These are phyloP conservation scores for Balakata baccata DNA, from an alignment of 345 rosid species.

Conservation along the genomic window DNA sequence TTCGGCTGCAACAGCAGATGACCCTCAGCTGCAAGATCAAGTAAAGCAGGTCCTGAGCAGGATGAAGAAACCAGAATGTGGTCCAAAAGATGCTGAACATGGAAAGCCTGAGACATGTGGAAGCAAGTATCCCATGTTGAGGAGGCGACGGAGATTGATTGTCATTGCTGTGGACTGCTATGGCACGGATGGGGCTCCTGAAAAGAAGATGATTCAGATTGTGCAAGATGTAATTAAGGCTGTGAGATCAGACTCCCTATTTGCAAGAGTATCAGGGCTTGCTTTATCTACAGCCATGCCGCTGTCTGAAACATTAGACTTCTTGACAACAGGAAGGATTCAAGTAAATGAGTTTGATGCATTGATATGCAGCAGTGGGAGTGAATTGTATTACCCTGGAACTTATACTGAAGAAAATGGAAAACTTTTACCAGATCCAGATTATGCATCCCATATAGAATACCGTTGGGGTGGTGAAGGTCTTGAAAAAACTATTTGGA, in stretches of 20 bases:
- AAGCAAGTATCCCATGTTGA: conserved; percentile 72
- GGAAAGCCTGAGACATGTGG: conserved; percentile 46
- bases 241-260: conserved; percentile 52
- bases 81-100: conserved; percentile 40
- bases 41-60: conserved; percentile 70
- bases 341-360: conserved; percentile 78
- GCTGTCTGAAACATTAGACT: conserved; percentile 49
- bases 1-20: conserved; percentile 35
- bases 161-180: conserved; percentile 83
- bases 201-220: conserved; percentile 51
- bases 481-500: conserved; percentile 83
- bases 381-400: conserved; percentile 88
- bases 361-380: conserved; percentile 85
- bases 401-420: conserved; percentile 55
- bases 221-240: conserved; percentile 68
- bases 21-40: conserved; percentile 52
- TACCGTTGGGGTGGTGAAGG: conserved; percentile 92
- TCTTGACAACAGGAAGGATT: conserved; percentile 62
- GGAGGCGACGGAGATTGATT: conserved; percentile 68
- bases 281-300: conserved; percentile 87
- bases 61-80: conserved; percentile 54
- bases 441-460: conserved; percentile 79
- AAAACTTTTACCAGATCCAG: conserved; percentile 74
- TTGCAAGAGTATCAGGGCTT: conserved; percentile 62
- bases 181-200: conserved; percentile 56